Evolutionary conservation across 2,329 filamentous ascomycete species (phyloP), one percentile per base, ranked within the genome.

Genomic region (Ramularia endophylla): DNA sequence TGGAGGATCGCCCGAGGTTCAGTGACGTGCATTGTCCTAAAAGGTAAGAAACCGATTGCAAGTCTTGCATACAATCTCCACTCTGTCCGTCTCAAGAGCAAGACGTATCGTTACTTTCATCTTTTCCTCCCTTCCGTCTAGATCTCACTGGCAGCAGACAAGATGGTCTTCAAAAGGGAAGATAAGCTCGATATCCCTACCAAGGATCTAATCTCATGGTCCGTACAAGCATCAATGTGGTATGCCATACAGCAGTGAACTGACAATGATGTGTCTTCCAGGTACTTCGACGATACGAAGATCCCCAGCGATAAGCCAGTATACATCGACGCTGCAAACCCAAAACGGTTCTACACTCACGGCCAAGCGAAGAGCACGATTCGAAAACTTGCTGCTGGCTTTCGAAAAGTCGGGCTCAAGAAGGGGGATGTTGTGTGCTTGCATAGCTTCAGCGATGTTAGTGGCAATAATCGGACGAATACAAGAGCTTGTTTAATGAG

Each of bases 391-490:
- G 66, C 69, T 29, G 72, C 71, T n/a, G 75, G 75, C 0, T 63
- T 78, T 33, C 62, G 59, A 17, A 64, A 60, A 15, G 62, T 66
- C 27, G 74, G 74, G 0, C 46, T 76, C 9, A 52, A 66, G 39
- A 55, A 60, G 17, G 73, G 72, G n/a, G 73, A 78, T 44, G 71
- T 67, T 39, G 68, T 78, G 11, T 70, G 70, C 33, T 62, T 78
- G 28, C 71, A 76, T 46, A 58, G 63, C 3, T 68, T 65, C 5
- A 69, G 74, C 40, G 68, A 76, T 56, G 53, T 52, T 19, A 49
- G 28, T 9, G 15, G n/a, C n/a, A n/a, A 30, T 8, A n/a, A 8
- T 6, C 28, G 4, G 8, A 9, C 32, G 15, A 19, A 9, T n/a
- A 3, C n/a, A 19, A 19, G 11, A 13, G 16, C 15, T 15, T 16